Evolutionary conservation across 2,329 filamentous ascomycete species (phyloP).

Genomic region (Anthostomella pinea): DNA sequence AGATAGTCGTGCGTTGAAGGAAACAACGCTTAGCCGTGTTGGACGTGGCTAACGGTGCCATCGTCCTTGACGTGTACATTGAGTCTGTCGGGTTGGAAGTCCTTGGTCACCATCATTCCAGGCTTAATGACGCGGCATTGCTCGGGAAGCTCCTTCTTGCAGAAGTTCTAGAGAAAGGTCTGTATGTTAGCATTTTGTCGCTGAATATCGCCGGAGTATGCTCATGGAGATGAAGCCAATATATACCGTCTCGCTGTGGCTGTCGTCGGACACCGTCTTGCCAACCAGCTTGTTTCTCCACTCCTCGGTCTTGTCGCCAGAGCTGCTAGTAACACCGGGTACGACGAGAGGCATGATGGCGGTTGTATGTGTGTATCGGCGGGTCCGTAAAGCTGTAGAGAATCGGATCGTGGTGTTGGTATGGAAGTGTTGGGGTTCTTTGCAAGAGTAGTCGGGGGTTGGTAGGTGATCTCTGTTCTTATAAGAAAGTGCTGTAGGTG

Average conservation of each 20-base stretch:
- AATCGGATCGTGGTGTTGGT: neutral
- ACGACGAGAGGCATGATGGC: slow-evolving; percentile 65
- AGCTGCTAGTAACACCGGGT: slow-evolving; percentile 51
- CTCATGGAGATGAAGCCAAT: neutral
- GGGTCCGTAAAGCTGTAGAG: no score
- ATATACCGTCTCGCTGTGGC: slow-evolving; percentile 52
- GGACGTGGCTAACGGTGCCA: slow-evolving; percentile 58
- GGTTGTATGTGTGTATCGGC: no score
- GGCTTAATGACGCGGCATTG: slow-evolving; percentile 55
- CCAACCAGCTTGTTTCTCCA: slow-evolving; percentile 63
- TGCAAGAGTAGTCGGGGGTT: no score
- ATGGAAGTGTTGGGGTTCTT: no score
- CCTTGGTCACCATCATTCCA: slow-evolving; percentile 56
- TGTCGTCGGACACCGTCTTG: slow-evolving; percentile 56
- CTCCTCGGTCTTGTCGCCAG: slow-evolving; percentile 46
- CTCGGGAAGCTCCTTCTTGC: slow-evolving; percentile 57
- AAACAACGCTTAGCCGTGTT: slow-evolving; percentile 56
- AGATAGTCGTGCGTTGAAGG: no score
- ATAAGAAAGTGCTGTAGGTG: no score
- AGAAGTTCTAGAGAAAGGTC: slow-evolving; percentile 49
- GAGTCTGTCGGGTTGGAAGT: slow-evolving; percentile 51
- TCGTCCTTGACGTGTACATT: slow-evolving; percentile 60
- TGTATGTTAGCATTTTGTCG: neutral
- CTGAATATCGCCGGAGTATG: slow-evolving; percentile 3
- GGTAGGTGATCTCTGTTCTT: no score